Conservation (phyloP, 768 basidiomycete species). For the Termitomyces sp. region DNA sequence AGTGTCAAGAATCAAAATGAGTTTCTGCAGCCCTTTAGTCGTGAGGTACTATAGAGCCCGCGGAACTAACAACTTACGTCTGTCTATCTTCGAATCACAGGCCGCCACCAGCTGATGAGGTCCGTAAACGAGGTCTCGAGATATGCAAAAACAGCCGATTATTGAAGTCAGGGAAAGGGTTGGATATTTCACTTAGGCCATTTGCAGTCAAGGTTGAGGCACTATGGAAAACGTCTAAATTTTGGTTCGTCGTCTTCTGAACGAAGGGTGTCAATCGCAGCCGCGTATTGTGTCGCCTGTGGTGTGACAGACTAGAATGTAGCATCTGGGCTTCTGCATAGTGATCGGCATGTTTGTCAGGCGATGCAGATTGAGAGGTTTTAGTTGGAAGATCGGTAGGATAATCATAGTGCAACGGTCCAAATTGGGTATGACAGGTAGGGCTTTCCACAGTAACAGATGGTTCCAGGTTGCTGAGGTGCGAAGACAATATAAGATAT, state of each 20-base stretch:
- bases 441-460: neutral
- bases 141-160: constrained; percentile 1
- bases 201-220: neutral
- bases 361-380: neutral
- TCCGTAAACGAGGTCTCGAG: constrained; percentile 17
- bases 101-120: constrained; percentile 23
- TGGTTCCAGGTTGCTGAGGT: neutral
- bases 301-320: neutral
- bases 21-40: neutral
- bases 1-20: neutral
- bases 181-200: neutral
- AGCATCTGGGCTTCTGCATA: neutral
- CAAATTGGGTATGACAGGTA: neutral
- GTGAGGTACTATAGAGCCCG: neutral
- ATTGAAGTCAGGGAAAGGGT: neutral
- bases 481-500: neutral
- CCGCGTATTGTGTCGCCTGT: neutral
- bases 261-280: neutral
- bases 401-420: neutral
- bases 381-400: neutral
- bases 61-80: neutral
- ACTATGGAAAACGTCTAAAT: neutral
- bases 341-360: neutral
- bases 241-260: neutral
- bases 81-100: constrained; percentile 10